phyloP scores from a whole-genome alignment of 2,329 filamentous ascomycete genomes.

The Dactylellina haptotyla region DNA sequence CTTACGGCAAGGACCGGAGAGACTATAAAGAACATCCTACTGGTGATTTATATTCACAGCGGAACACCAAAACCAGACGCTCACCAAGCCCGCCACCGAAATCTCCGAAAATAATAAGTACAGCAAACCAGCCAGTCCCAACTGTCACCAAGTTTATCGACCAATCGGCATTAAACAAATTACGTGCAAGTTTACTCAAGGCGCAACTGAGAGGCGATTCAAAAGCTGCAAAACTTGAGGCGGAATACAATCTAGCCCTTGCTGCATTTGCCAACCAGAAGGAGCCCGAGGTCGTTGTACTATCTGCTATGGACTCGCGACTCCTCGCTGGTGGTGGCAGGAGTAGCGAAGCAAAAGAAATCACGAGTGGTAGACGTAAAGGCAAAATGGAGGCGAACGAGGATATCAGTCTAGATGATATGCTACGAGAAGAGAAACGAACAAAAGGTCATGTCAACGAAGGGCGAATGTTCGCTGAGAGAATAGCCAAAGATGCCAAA shows the following conservation, averaged over 20 bases:
- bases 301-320: conserved; percentile 88
- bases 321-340: conserved; percentile 76
- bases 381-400: conserved; percentile 89
- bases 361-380: conserved; percentile 82
- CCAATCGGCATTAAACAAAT: conserved; percentile 82
- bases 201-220: conserved; percentile 84
- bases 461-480: conserved; percentile 82
- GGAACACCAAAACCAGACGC: conserved; percentile 68
- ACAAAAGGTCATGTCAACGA: conserved; percentile 82
- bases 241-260: conserved; percentile 81
- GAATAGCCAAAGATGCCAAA: conserved; percentile 90
- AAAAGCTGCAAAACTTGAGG: conserved; percentile 79
- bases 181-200: conserved; percentile 95
- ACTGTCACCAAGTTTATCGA: conserved; percentile 70
- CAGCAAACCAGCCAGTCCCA: conserved; percentile 68
- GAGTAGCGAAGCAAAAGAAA: conserved; percentile 80
- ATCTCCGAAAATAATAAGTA: conserved; percentile 67
- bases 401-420: conserved; percentile 95
- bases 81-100: conserved; percentile 62
- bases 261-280: conserved; percentile 70
- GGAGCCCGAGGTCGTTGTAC: conserved; percentile 76
- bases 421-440: conserved; percentile 92
- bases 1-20: conserved; percentile 82
- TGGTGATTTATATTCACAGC: conserved; percentile 83
- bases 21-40: conserved; percentile 85